Evolutionary conservation across 768 basidiomycete species (phyloP).

Genomic region (Mycena belliarum): DNA sequence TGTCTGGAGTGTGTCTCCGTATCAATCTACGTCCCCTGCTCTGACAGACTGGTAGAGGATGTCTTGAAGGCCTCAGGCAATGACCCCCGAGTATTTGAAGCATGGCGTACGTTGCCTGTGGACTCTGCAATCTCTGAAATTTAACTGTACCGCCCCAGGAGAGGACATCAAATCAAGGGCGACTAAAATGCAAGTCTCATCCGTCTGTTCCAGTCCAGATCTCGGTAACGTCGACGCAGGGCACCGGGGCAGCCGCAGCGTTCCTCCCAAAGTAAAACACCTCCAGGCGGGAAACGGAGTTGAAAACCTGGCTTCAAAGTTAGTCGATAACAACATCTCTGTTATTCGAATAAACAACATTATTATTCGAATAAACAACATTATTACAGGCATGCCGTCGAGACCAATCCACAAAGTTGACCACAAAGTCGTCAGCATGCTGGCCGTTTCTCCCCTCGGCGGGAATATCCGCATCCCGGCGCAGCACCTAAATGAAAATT

Average conservation of each 20-base stretch:
- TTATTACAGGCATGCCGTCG: too few relatives aligned
- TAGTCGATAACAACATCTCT: neutral
- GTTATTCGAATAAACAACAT: too few relatives aligned
- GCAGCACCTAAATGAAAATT: too few relatives aligned
- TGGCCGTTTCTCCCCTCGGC: neutral
- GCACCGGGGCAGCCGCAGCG: too few relatives aligned
- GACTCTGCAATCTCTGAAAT: neutral
- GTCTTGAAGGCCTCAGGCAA: conserved; percentile 14
- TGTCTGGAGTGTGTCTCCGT: conserved; percentile 15
- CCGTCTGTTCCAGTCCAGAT: too few relatives aligned
- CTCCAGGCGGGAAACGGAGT: neutral
- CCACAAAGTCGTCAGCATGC: too few relatives aligned
- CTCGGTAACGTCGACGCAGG: too few relatives aligned
- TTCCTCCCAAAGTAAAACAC: too few relatives aligned
- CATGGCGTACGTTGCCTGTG: conserved; percentile 13
- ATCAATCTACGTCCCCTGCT: neutral
- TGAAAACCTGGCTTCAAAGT: too few relatives aligned
- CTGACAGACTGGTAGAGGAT: conserved; percentile 7
- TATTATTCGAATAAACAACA: too few relatives aligned
- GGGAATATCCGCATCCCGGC: too few relatives aligned
- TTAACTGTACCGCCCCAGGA: conserved; percentile 1
- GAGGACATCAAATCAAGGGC: conserved; percentile 15
- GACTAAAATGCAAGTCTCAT: neutral
- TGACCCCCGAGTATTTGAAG: conserved; percentile 12
- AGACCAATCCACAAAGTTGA: too few relatives aligned